Evolutionary conservation across 768 basidiomycete genomes (phyloP).

Genomic region (Boletales sp.): DNA sequence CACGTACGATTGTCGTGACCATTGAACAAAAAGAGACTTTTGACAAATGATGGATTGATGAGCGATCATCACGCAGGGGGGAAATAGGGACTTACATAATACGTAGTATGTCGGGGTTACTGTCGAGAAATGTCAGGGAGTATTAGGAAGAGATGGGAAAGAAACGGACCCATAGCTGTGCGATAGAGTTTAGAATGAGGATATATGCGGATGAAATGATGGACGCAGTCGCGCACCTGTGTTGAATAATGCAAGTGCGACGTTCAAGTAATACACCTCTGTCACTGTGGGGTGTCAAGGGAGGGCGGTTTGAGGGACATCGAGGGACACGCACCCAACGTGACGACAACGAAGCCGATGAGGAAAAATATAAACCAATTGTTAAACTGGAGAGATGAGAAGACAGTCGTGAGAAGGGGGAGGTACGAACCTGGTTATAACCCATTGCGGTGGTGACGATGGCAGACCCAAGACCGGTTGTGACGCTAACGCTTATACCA

Average conservation of each 20-base stretch:
- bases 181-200: background rate
- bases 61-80: background rate
- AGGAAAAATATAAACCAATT: conserved; percentile 92
- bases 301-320: background rate
- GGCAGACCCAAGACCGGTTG: conserved; percentile 87
- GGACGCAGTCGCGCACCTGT: conserved; percentile 49
- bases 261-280: conserved; percentile 94
- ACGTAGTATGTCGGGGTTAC: conserved; percentile 89
- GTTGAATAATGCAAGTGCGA: conserved; percentile 94
- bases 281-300: conserved; percentile 47
- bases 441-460: conserved; percentile 79
- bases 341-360: conserved; percentile 76
- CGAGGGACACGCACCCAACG: conserved; percentile 55
- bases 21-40: conserved; percentile 82
- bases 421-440: conserved; percentile 63
- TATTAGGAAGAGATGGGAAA: background rate
- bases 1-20: conserved; percentile 72
- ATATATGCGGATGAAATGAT: background rate
- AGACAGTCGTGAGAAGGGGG: background rate
- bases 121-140: conserved; percentile 29
- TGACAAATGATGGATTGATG: background rate
- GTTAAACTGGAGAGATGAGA: conserved; percentile 60
- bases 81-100: conserved; percentile 51
- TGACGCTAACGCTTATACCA: conserved; percentile 91
- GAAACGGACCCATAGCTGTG: conserved; percentile 60